Conservation (phyloP, 2,329 filamentous ascomycete species). For the Fusarium sp. region DNA sequence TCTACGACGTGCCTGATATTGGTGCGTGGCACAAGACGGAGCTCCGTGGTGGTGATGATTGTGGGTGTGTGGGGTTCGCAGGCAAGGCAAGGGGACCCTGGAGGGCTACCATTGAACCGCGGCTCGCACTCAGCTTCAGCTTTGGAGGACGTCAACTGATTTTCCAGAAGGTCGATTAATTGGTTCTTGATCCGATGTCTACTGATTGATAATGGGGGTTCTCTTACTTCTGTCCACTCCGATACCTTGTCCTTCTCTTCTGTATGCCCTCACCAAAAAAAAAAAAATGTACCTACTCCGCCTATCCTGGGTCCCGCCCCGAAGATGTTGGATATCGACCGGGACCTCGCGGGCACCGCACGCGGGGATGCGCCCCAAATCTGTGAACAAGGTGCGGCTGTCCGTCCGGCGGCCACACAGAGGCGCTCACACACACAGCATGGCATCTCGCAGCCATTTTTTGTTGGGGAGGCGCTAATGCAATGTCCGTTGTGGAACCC, state of each 20-base stretch:
- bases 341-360: constrained; percentile 12
- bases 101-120: constrained; percentile 1
- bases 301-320: background rate
- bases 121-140: constrained; percentile 7
- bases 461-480: constrained; percentile 48
- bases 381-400: constrained; percentile 33
- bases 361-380: constrained; percentile 34
- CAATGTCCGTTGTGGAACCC: constrained; percentile 37
- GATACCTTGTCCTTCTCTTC: background rate
- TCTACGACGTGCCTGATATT: constrained; percentile 8
- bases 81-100: constrained; percentile 7
- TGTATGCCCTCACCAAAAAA: background rate
- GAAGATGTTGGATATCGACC: background rate
- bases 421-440: background rate
- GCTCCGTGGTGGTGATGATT: constrained; percentile 1
- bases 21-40: constrained; percentile 4
- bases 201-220: background rate
- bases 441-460: constrained; percentile 31
- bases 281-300: background rate
- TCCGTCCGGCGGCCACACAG: background rate
- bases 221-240: background rate
- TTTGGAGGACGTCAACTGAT: background rate
- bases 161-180: background rate
- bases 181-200: background rate
- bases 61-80: constrained; percentile 6